A percentile compares a stretch with the other conserved stretches of the same genome.
These are phyloP conservation scores for Craspedostauros australis DNA, from an alignment of 108 stramenopile species.

Conservation along the genomic window DNA sequence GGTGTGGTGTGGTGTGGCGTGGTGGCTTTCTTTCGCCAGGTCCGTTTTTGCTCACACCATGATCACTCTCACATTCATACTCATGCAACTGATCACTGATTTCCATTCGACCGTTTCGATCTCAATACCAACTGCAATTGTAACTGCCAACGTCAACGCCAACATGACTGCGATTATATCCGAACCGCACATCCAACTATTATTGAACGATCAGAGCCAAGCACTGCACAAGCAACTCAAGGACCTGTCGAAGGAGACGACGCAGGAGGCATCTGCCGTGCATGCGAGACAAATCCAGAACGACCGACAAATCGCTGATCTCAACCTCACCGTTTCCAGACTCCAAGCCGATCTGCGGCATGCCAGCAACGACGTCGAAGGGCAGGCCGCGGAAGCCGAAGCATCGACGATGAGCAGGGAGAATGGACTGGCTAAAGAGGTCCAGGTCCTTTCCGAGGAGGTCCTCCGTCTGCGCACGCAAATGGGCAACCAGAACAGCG, in stretches of 20 bases:
- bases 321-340: constrained; percentile 38
- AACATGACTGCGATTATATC: no score
- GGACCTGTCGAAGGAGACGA: constrained; percentile 60
- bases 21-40: background rate
- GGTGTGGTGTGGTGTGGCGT: background rate
- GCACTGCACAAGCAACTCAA: constrained; percentile 57
- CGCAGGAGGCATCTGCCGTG: constrained; percentile 50
- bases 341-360: constrained; percentile 34
- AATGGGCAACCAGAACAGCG: constrained; percentile 38
- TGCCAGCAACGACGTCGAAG: background rate
- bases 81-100: no score
- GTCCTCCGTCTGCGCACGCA: constrained; percentile 59
- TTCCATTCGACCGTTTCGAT: background rate
- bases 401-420: constrained; percentile 8
- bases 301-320: constrained; percentile 62
- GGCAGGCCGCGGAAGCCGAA: background rate
- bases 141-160: no score
- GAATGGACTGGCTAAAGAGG: constrained; percentile 45
- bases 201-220: constrained; percentile 24
- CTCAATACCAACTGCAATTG: background rate
- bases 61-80: no score
- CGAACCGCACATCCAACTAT: no score
- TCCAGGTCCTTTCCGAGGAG: constrained; percentile 64
- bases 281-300: constrained; percentile 51
- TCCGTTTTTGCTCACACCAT: background rate